Evolutionary conservation across 345 rosid species (phyloP).

Genomic region (Moricandia arvensis): DNA sequence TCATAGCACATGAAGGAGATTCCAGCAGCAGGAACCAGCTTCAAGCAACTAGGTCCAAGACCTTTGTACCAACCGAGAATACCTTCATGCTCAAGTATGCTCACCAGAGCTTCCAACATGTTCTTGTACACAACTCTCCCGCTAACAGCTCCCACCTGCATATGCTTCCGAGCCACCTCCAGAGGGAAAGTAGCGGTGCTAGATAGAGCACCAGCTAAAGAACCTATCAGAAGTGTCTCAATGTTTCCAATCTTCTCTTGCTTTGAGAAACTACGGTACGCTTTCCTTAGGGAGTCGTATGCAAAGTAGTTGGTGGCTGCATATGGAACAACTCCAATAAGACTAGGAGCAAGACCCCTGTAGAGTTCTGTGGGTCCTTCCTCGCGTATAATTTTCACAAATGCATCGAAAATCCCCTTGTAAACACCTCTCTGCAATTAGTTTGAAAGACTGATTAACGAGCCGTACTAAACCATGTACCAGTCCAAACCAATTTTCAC

Average conservation of each 20-base stretch:
- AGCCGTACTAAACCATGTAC: background rate
- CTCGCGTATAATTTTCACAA: conserved; percentile 64
- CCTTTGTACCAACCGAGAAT: conserved; percentile 81
- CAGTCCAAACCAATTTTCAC: background rate
- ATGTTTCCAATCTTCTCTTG: conserved; percentile 85
- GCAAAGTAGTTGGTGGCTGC: conserved; percentile 94
- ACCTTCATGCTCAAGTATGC: conserved; percentile 83
- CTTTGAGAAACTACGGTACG: conserved; percentile 61
- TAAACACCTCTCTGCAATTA: conserved; percentile 70
- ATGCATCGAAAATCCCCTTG: conserved; percentile 72
- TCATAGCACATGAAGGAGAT: conserved; percentile 99
- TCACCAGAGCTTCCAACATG: conserved; percentile 76
- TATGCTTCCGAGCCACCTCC: conserved; percentile 95
- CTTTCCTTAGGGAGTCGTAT: conserved; percentile 75
- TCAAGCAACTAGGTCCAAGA: conserved; percentile 92
- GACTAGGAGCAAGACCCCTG: conserved; percentile 92
- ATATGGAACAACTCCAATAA: conserved; percentile 92
- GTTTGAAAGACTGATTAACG: conserved; percentile 10
- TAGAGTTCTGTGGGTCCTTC: conserved; percentile 90
- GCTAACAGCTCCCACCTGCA: conserved; percentile 92
- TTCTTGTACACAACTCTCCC: conserved; percentile 88
- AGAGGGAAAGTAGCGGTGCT: conserved; percentile 94
- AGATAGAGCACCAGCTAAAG: conserved; percentile 82
- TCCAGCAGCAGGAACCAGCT: conserved; percentile 97
- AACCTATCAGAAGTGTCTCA: conserved; percentile 87